A percentile compares a stretch with the other conserved stretches of the same genome.
These are phyloP conservation scores for Lolium rigidum DNA, from an alignment of 176 grass and related monocot genomes.

Conservation along the genomic window DNA sequence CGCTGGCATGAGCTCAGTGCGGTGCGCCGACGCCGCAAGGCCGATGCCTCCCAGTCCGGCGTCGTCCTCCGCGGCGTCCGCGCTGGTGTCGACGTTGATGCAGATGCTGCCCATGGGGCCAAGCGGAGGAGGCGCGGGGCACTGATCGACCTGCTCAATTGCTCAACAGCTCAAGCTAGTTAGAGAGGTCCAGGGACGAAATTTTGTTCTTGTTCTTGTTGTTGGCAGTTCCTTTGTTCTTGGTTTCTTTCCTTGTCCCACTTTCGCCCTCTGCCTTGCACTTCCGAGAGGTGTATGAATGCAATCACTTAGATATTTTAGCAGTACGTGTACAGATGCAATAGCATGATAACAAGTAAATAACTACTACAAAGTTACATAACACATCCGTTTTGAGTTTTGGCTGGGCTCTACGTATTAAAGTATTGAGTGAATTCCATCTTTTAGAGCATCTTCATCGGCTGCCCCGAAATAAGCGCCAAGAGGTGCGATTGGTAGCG, in stretches of 20 bases:
- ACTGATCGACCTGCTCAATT: constrained; percentile 31
- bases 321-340: neutral
- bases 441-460: no score
- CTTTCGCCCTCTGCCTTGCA: no score
- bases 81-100: constrained; percentile 45
- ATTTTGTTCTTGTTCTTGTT: neutral
- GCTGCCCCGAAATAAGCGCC: no score
- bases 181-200: no score
- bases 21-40: constrained; percentile 38
- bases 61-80: constrained; percentile 25
- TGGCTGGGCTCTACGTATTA: no score
- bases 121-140: constrained; percentile 39
- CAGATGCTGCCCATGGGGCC: constrained; percentile 55
- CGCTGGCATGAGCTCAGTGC: neutral
- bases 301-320: neutral
- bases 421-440: no score
- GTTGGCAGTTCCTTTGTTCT: neutral
- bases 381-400: no score
- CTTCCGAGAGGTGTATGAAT: no score
- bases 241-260: neutral
- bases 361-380: no score
- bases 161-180: neutral
- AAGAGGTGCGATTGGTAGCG: no score
- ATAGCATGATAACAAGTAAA: neutral
- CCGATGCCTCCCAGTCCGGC: constrained; percentile 48